Evolutionary conservation across 2,329 filamentous ascomycete genomes (phyloP).

Genomic region (Aspergillus brasiliensis): DNA sequence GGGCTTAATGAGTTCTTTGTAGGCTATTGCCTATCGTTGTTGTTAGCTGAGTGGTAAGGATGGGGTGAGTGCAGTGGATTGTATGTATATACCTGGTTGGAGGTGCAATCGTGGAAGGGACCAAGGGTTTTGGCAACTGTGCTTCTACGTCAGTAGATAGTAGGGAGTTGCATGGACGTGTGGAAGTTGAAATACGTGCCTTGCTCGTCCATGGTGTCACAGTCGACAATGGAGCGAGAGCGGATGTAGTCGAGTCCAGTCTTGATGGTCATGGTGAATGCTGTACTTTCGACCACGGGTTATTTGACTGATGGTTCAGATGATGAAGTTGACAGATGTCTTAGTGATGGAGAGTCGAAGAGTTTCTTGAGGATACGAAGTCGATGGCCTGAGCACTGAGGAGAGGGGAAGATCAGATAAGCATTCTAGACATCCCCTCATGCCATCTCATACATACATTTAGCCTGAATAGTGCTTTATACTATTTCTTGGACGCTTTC

Average conservation of each 20-base stretch:
- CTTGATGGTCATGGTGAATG: constrained; percentile 22
- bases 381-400: not conserved
- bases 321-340: not conserved
- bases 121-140: constrained; percentile 50
- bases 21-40: constrained; percentile 51
- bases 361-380: not conserved
- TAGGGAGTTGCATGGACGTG: not conserved
- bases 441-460: not conserved
- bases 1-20: constrained; percentile 49
- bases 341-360: not conserved
- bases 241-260: constrained; percentile 48
- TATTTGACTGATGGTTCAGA: not conserved
- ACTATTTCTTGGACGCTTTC: not conserved
- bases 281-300: not conserved
- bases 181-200: constrained; percentile 32
- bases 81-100: constrained; percentile 50
- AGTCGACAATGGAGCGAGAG: constrained; percentile 51
- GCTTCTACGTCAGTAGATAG: not conserved
- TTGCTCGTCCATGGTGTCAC: constrained; percentile 55
- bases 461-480: not conserved
- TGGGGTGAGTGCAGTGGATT: not conserved
- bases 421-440: not conserved
- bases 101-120: constrained; percentile 57
- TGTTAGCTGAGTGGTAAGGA: not conserved
- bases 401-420: not conserved